These are phyloP conservation scores for Lepidium africanum DNA, from an alignment of 345 rosid genomes.

Conservation along the genomic window DNA sequence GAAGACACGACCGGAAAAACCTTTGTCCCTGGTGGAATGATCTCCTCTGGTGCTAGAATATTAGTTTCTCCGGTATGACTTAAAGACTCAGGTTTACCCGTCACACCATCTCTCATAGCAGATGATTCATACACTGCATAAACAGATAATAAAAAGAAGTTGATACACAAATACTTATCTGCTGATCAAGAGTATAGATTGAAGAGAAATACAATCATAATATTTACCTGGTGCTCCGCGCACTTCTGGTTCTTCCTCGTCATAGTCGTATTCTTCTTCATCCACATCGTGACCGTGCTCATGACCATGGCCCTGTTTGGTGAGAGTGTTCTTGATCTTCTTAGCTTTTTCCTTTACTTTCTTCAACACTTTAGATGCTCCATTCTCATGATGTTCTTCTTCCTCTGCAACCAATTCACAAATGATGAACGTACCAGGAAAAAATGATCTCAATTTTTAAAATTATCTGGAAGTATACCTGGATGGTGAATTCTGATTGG, in stretches of 20 bases:
- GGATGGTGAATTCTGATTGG: constrained; percentile 32
- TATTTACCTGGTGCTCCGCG: constrained; percentile 42
- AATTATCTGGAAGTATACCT: constrained; percentile 1
- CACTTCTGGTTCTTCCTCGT: constrained; percentile 44
- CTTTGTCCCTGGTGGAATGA: constrained; percentile 20
- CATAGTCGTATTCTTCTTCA: constrained; percentile 44
- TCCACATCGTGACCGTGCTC: constrained; percentile 42
- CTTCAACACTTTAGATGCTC: constrained; percentile 48
- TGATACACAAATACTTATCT: neutral
- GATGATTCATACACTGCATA: constrained; percentile 18
- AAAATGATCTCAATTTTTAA: neutral
- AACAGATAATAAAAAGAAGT: neutral
- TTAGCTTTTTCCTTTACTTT: constrained; percentile 73
- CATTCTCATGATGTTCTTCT: constrained; percentile 45
- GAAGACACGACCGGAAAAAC: constrained; percentile 16
- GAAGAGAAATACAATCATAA: neutral
- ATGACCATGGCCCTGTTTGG: constrained; percentile 47
- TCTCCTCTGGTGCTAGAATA: constrained; percentile 16
- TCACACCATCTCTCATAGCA: constrained; percentile 15
- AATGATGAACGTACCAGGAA: too few species aligned
- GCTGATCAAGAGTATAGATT: neutral
- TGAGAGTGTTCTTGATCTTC: constrained; percentile 63
- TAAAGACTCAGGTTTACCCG: constrained; percentile 20
- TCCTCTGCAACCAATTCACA: constrained; percentile 27
- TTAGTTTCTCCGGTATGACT: constrained; percentile 21